Evolutionary conservation across 169 alveolate species (phyloP).

Genomic region (Plasmodium coatneyi): DNA sequence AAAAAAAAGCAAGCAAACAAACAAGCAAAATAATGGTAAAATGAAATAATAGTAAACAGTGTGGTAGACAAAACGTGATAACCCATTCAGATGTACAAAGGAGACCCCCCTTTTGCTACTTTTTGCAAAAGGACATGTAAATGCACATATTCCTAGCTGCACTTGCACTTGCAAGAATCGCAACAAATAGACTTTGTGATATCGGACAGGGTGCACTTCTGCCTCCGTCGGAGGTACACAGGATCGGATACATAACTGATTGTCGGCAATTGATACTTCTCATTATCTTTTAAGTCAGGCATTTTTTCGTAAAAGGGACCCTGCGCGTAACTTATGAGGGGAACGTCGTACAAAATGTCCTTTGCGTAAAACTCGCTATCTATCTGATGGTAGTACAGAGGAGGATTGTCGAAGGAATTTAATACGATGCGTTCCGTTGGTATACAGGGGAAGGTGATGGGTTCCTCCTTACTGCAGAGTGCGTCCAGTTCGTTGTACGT

Average conservation of each 20-base stretch:
- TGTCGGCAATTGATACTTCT: slow-evolving; percentile 60
- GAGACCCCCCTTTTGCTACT: slow-evolving; percentile 1
- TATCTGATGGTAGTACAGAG: slow-evolving; percentile 63
- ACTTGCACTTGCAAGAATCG: slow-evolving; percentile 6
- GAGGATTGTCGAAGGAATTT: slow-evolving; percentile 26
- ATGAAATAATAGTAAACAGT: not conserved
- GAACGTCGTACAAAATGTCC: slow-evolving; percentile 52
- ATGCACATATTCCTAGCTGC: slow-evolving; percentile 2
- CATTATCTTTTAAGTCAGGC: not conserved
- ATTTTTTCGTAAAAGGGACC: slow-evolving; percentile 63
- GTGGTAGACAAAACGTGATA: not conserved
- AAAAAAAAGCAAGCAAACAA: not conserved
- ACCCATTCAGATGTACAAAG: not conserved
- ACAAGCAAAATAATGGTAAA: not conserved
- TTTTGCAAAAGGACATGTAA: not conserved
- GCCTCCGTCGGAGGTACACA: slow-evolving; percentile 39
- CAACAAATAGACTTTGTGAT: slow-evolving; percentile 13
- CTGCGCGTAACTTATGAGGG: slow-evolving; percentile 70
- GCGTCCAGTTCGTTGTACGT: slow-evolving; percentile 52
- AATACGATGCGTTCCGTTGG: slow-evolving; percentile 61
- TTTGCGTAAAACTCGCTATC: slow-evolving; percentile 72
- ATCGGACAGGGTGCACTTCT: slow-evolving; percentile 33
- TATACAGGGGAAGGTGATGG: slow-evolving; percentile 18
- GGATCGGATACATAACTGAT: slow-evolving; percentile 70
- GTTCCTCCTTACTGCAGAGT: not conserved